A percentile compares a stretch with the other conserved stretches of the same genome.
Evolutionary conservation across 2,329 filamentous ascomycete species (phyloP).

Genomic region (Aspergillus thermomutatus): DNA sequence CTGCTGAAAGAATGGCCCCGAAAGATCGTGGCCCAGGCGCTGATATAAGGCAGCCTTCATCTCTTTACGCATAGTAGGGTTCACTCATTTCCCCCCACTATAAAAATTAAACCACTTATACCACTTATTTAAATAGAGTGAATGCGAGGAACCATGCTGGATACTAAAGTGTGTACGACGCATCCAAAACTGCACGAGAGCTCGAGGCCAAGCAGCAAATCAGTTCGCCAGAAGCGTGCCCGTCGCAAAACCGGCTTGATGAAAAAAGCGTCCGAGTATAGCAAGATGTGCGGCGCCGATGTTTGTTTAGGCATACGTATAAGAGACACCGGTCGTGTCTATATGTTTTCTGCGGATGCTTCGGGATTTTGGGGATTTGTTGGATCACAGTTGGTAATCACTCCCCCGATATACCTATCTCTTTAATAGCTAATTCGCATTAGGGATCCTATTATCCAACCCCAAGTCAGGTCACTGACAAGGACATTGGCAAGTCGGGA

Average conservation of each 20-base stretch:
- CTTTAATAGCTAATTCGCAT: background rate
- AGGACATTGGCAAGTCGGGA: background rate
- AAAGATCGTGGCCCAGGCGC: background rate
- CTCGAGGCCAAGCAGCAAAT: constrained; percentile 2
- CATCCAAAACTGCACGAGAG: background rate
- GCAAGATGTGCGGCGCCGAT: constrained; percentile 8
- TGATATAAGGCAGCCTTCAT: background rate
- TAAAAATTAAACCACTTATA: background rate
- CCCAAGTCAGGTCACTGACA: background rate
- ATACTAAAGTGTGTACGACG: background rate
- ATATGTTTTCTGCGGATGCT: constrained; percentile 8
- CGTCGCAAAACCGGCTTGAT: constrained; percentile 6
- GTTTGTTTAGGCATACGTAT: constrained; percentile 12
- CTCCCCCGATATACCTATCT: background rate
- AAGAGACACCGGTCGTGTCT: constrained; percentile 7
- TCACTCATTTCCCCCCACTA: background rate
- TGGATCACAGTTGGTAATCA: constrained; percentile 2
- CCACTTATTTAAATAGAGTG: background rate
- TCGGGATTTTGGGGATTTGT: constrained; percentile 9
- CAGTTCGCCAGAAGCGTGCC: constrained; percentile 9
- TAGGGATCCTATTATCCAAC: constrained; percentile 7
- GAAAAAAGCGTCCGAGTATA: constrained; percentile 12
- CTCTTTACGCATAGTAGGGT: background rate
- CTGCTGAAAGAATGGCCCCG: background rate
- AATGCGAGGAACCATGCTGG: background rate